Evolutionary conservation across 2,329 filamentous ascomycete genomes (phyloP), one percentile per base, ranked within the genome.

Genomic region (Westerdykella sp.): DNA sequence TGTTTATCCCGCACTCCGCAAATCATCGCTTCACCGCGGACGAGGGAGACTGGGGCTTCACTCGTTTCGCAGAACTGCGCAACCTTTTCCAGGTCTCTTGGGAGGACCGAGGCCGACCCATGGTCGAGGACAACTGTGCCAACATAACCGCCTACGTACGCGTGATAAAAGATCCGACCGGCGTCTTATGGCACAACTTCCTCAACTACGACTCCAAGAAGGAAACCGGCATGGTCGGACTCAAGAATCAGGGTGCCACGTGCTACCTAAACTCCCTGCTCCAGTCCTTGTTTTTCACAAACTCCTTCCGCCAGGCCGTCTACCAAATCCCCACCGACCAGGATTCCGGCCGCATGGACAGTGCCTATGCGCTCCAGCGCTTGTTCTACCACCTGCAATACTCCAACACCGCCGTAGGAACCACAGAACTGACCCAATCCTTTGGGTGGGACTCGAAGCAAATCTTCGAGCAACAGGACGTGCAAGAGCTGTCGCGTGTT

Each of bases 361-460:
- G 89, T 62, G 93, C 93, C 21, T 97, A 95, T 68, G 88, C 90
- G 1, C 73, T 98, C 15, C 93, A 98, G 66, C 79, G 93, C 50
- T 76, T 98, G 13, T 98, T 98, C 69, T 97, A 96, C 62, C 87
- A 90, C 54, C 75, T 98, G 15, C 93, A 98, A 66, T 95, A 89
- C 11, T 91, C 84, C 32, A 82, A 83, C 40, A 72, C 75, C 30
- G 87, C 94, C 1, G 91, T 98, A 2, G 80, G 87, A 32, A 98
- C 93, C 1, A 89, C 85, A 40, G 93, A 98, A 62, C 78, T 98
- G 32, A 98, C 93, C 6, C 87, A 88, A 54, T 97, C 93, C 0
- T 98, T 98, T 65, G 93, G 93, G 18, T 98, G 93, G 93, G 91
- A 98, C 59, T 95, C 91, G 2, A 81, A 89, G 51, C 91, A 98